Percentiles rank a stretch among this genome's conserved stretches.
Conservation (phyloP, 106 monocot species). For the Dioscorea alata region DNA sequence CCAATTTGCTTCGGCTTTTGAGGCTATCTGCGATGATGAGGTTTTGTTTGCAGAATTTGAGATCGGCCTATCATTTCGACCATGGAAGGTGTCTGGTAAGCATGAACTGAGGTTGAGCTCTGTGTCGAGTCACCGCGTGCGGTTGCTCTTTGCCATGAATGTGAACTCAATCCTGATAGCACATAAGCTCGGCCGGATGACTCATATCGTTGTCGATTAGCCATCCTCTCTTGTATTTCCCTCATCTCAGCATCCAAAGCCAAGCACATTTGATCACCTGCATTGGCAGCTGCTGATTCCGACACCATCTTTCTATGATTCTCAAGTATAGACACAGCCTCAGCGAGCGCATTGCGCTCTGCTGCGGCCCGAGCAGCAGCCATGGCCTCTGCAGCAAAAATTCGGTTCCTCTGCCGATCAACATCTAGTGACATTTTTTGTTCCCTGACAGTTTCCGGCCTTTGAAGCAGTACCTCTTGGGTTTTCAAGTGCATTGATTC, state of each 20-base stretch:
- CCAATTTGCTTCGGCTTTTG: too few relatives aligned
- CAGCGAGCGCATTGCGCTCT: conserved; percentile 52
- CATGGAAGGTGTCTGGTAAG: conserved; percentile 91
- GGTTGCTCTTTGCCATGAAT: conserved; percentile 94
- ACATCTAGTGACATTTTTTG: conserved; percentile 49
- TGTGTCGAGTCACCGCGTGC: conserved; percentile 78
- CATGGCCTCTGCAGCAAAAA: conserved; percentile 79
- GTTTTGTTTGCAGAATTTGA: conserved; percentile 23
- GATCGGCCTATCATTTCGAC: conserved; percentile 77
- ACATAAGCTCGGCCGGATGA: conserved; percentile 84
- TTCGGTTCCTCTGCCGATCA: conserved; percentile 72
- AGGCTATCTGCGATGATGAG: too few relatives aligned
- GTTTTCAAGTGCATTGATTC: conserved; percentile 24
- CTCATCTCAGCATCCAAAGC: conserved; percentile 65
- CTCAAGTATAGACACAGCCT: conserved; percentile 61
- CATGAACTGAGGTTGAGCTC: conserved; percentile 32
- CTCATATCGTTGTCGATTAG: conserved; percentile 63
- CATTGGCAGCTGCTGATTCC: conserved; percentile 33
- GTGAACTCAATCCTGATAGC: conserved; percentile 88
- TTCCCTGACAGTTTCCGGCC: conserved; percentile 18
- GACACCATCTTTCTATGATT: conserved; percentile 26
- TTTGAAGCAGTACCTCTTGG: conserved; percentile 31
- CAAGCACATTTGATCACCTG: conserved; percentile 52
- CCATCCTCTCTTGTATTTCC: conserved; percentile 96
- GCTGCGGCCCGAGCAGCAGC: conserved; percentile 56